These are phyloP conservation scores for Corylus heterophylla DNA, from an alignment of 306 rosid genomes.

Conservation along the genomic window DNA sequence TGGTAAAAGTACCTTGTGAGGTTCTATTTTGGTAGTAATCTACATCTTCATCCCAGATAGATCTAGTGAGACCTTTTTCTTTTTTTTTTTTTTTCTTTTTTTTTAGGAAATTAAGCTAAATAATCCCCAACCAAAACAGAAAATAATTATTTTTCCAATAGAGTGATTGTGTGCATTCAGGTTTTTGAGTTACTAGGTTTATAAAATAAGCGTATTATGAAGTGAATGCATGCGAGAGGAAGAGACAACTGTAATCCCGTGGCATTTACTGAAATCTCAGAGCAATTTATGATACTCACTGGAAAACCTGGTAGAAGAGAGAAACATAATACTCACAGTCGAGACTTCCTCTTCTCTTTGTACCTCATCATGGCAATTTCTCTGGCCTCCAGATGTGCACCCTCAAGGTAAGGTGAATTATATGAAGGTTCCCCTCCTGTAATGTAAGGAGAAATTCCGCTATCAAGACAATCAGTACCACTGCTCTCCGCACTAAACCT, in stretches of 20 bases:
- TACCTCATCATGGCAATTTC: constrained; percentile 34
- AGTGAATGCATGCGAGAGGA: neutral
- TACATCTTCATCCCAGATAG: neutral
- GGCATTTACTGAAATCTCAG: neutral
- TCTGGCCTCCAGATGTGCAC: constrained; percentile 27
- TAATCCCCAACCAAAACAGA: neutral
- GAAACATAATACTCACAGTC: constrained; percentile 41
- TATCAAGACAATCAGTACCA: constrained; percentile 35
- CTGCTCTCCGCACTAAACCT: constrained; percentile 42
- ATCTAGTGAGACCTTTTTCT: neutral
- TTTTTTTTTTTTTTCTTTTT: neutral
- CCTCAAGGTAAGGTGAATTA: constrained; percentile 35
- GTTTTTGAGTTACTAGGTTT: neutral
- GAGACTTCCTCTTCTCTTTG: constrained; percentile 47
- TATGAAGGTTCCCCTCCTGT: constrained; percentile 31
- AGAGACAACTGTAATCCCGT: neutral
- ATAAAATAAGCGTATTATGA: neutral
- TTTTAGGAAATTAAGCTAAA: neutral
- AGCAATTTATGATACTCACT: neutral
- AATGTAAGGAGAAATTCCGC: constrained; percentile 34
- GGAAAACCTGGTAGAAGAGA: constrained; percentile 17
- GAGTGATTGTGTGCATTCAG: neutral
- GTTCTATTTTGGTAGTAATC: neutral
- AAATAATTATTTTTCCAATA: neutral
- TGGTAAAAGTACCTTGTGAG: neutral